A percentile compares a stretch with the other conserved stretches of the same genome.
Evolutionary conservation across 2,329 filamentous ascomycete genomes (phyloP).

Genomic region (Trichoderma endophyticum): DNA sequence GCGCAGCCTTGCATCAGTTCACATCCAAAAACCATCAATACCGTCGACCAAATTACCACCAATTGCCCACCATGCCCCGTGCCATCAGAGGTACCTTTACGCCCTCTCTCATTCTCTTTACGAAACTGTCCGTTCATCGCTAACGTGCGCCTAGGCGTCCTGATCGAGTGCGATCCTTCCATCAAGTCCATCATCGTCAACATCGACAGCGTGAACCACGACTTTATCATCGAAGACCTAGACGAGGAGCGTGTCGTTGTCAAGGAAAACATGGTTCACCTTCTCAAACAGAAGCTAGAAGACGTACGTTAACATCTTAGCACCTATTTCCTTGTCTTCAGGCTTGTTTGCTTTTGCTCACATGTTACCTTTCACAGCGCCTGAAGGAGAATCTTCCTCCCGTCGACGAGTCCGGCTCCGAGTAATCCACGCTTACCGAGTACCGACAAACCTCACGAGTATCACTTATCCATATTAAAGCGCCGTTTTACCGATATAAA

Average conservation of each 20-base stretch:
- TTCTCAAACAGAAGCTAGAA: constrained; percentile 67
- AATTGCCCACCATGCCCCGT: constrained; percentile 48
- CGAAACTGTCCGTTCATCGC: not conserved
- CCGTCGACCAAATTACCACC: not conserved
- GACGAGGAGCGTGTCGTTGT: constrained; percentile 74
- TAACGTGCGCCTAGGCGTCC: constrained; percentile 51
- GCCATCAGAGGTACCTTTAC: constrained; percentile 48
- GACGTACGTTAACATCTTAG: constrained; percentile 47
- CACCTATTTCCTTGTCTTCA: not conserved
- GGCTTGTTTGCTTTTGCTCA: constrained; percentile 1
- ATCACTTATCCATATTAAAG: too few relatives aligned
- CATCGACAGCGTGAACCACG: constrained; percentile 67
- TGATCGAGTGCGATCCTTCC: constrained; percentile 80
- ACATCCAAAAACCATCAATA: not conserved
- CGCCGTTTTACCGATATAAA: not conserved
- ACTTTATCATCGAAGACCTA: constrained; percentile 75
- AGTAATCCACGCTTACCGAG: constrained; percentile 29
- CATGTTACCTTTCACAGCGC: constrained; percentile 33
- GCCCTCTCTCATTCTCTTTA: not conserved
- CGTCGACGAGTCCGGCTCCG: constrained; percentile 51
- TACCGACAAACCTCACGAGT: not conserved
- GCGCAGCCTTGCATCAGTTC: not conserved
- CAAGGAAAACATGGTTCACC: constrained; percentile 67
- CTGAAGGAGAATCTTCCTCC: constrained; percentile 52
- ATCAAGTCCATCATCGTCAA: constrained; percentile 83